Percentiles rank a stretch among this genome's conserved stretches.
phyloP scores from a whole-genome alignment of 129 eudicot genomes.

The Flaveria bidentis region DNA sequence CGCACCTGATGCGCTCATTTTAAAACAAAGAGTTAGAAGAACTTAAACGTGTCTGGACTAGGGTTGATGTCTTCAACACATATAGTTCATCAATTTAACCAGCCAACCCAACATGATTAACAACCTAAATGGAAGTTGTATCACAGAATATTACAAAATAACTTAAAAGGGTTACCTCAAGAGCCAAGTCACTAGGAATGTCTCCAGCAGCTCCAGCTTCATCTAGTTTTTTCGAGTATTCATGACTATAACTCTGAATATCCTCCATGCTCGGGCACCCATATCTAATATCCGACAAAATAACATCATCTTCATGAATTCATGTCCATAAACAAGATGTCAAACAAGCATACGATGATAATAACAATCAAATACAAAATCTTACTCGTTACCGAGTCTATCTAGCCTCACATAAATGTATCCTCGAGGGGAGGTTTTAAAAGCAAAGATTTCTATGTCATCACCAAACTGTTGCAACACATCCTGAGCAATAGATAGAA shows the following conservation, averaged over 20 bases:
- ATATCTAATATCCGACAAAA: constrained; percentile 4
- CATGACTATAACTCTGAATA: constrained; percentile 63
- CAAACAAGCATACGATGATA: background rate
- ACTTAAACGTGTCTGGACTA: background rate
- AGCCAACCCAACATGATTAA: background rate
- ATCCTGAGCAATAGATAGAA: constrained; percentile 68
- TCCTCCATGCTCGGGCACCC: constrained; percentile 88
- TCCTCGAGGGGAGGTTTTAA: constrained; percentile 81
- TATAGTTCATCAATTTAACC: background rate
- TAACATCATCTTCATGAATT: background rate
- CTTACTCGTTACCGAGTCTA: constrained; percentile 76
- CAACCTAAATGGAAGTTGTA: background rate
- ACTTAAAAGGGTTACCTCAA: constrained; percentile 40
- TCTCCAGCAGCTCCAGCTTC: constrained; percentile 72
- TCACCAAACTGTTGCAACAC: constrained; percentile 65
- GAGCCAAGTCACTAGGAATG: constrained; percentile 79
- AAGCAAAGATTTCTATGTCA: constrained; percentile 71
- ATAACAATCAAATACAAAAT: constrained; percentile 6
- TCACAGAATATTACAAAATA: background rate
- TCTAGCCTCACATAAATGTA: constrained; percentile 91
- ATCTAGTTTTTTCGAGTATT: constrained; percentile 64
- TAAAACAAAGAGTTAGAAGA: too few species aligned
- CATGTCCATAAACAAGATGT: background rate
- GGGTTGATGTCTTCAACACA: background rate
- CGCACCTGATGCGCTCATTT: too few species aligned